Base-by-base conservation (phyloP, 2,329 filamentous ascomycete species). In the Monilinia aucupariae region DNA sequence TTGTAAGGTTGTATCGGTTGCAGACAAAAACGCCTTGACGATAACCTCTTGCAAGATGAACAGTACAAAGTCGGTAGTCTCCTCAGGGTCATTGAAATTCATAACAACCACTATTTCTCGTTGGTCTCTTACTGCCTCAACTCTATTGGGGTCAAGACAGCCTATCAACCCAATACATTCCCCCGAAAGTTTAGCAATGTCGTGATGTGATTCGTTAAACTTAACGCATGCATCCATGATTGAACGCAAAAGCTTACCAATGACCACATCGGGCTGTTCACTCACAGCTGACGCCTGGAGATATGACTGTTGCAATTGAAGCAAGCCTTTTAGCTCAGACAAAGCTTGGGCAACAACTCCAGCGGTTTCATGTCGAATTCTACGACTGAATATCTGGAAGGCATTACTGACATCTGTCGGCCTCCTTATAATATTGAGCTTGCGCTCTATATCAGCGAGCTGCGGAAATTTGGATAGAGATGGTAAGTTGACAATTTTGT, bases 11-110 rank as follows among this genome's bases (percentile, higher is more conserved):
- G 92, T 89, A 73, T 97, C 96, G 0, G 89, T 94, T 1, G 91
- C 89, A 1, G 93, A 96, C 50, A 96, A 79, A 72, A 99, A 99
- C 0, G 92, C 89, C 65, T 92, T 92, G 32, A 97, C 91, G 13
- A 99, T 79, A 9, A 96, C 88, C 72, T 96, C 84, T 71, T 96
- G 88, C 20, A 99, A 80, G 53, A 96, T 81, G 70, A 92, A 92
- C 48, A 94, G 80, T 9, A 91, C 85, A 75, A 97, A 99, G 66
- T 94, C 86, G 20, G 91, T 87, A 0, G 88, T 90, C 74, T 99
- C 93, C 58, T 85, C 83, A 20, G 84, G 81, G 52, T 84, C 83
- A 51, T 88, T 84, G 71, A 99, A 97, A 73, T 99, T 97, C 58
- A 90, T 89, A 45, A 92, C 77, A 56, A 97, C 86, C 30, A 97